Conservation (phyloP, 306 rosid species). For the Phaseolus lunatus region DNA sequence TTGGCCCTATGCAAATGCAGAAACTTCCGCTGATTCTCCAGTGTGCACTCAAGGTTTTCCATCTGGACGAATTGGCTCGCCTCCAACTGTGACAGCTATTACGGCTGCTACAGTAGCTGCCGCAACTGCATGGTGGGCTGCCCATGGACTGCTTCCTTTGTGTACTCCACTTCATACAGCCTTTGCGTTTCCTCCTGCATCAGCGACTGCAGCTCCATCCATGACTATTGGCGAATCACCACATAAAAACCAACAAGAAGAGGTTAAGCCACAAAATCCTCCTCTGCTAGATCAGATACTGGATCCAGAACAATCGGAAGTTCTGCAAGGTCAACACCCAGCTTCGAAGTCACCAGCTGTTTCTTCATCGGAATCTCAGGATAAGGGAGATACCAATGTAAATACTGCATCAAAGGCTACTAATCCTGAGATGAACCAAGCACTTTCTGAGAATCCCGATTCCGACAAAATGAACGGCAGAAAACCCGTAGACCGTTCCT, state of each 20-base stretch:
- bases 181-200: background rate
- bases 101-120: background rate
- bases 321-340: background rate
- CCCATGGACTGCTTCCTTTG: slow-evolving; percentile 9
- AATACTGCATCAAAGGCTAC: background rate
- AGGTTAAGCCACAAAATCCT: background rate
- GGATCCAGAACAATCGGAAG: slow-evolving; percentile 1
- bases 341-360: background rate
- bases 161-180: background rate
- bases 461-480: background rate
- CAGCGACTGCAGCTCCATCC: background rate
- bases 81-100: slow-evolving; percentile 1
- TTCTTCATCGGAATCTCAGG: background rate
- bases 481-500: slow-evolving; percentile 2
- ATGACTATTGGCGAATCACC: background rate
- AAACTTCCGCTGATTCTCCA: background rate
- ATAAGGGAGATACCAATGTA: background rate
- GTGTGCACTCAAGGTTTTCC: background rate
- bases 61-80: background rate
- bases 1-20: slow-evolving; percentile 14
- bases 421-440: background rate
- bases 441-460: background rate
- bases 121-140: slow-evolving; percentile 13
- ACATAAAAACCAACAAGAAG: background rate
- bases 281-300: background rate